A percentile compares a stretch with the other conserved stretches of the same genome.
phyloP scores from a whole-genome alignment of 495 filamentous ascomycete species.

The Tetracladium marchalianum region DNA sequence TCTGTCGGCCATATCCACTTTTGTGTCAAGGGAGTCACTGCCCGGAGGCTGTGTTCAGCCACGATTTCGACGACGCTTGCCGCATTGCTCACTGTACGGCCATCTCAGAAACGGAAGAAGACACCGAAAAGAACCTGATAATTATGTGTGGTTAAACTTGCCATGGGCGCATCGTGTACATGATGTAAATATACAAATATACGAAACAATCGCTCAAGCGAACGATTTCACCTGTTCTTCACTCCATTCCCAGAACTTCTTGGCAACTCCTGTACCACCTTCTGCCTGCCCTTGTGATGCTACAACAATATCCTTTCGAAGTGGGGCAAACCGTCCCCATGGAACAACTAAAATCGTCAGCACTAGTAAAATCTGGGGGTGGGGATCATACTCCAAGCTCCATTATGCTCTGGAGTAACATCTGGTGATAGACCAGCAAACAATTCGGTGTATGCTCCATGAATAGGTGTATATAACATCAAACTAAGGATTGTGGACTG shows the following conservation, averaged over 20 bases:
- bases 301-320: slow-evolving; percentile 23
- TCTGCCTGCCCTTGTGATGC: slow-evolving; percentile 18
- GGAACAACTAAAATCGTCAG: slow-evolving; percentile 22
- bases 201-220: no score
- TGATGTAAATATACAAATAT: no score
- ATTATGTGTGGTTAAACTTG: no score
- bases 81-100: no score
- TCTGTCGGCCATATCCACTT: no score
- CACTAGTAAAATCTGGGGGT: not conserved
- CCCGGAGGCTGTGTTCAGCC: no score
- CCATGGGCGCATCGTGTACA: no score
- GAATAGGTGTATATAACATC: slow-evolving; percentile 19
- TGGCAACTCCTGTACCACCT: slow-evolving; percentile 28
- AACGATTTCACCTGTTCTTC: slow-evolving; percentile 26
- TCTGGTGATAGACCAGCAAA: slow-evolving; percentile 23
- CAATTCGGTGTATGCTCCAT: slow-evolving; percentile 33
- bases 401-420: slow-evolving; percentile 7
- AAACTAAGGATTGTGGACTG: no score
- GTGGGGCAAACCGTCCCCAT: slow-evolving; percentile 24
- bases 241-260: slow-evolving; percentile 32
- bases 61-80: no score
- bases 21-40: no score
- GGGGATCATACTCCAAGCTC: slow-evolving; percentile 5
- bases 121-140: no score
- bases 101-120: no score